phyloP scores from a whole-genome alignment of 257 asterid genomes.

The Plantago elongata region DNA sequence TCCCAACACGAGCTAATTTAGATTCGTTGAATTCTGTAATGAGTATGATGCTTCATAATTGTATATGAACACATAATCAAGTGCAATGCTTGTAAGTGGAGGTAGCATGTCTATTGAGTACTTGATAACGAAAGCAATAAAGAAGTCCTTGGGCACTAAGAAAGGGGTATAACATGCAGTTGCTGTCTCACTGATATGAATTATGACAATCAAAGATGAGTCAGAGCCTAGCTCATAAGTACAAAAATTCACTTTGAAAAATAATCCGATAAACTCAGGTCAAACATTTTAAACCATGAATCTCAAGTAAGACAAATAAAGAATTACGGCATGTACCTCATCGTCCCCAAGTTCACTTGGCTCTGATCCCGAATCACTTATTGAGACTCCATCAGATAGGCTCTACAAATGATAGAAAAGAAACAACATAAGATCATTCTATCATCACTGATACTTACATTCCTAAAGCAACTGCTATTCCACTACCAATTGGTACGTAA shows the following conservation, averaged over 20 bases:
- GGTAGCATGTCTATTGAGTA: background rate
- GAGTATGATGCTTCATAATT: no score
- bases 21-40: no score
- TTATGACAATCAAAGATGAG: no score
- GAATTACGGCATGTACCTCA: slow-evolving; percentile 47
- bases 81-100: background rate
- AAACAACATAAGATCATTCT: background rate
- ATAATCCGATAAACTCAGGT: background rate
- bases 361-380: slow-evolving; percentile 42
- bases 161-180: background rate
- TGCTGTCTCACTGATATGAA: no score
- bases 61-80: background rate
- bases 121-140: background rate
- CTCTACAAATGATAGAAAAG: slow-evolving; percentile 33
- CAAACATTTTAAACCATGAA: background rate
- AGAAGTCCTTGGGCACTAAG: background rate
- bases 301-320: background rate
- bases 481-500: background rate
- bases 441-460: no score
- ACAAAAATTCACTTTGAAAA: background rate
- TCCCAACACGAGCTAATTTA: no score
- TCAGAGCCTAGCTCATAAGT: background rate
- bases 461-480: no score
- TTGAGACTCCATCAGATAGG: slow-evolving; percentile 36
- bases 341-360: slow-evolving; percentile 35